Base-by-base conservation (phyloP, 345 rosid species). In the Luvunga scandens region DNA sequence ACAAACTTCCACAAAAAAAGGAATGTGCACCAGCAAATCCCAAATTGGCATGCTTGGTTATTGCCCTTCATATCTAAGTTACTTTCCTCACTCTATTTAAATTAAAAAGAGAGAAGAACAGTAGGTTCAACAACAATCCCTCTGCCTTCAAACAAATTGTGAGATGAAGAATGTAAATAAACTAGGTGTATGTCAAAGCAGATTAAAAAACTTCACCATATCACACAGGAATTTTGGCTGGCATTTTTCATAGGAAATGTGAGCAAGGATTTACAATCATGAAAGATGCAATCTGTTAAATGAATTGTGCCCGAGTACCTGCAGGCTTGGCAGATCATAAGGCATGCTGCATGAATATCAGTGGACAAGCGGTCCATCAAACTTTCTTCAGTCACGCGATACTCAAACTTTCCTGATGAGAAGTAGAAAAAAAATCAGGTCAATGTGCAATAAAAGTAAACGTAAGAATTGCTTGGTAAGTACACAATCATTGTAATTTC, bases 361-460 rank as follows among this genome's bases (percentile, higher is more conserved):
- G 92, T 90, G 7, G 88, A 85, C 65, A 93, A 79, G 24, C 97
- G 93, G 69, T 93, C 97, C 86, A 76, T 86, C 82, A 95, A 86
- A 78, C 91, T 92, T 78, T 90, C 95, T 85, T 86, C 81, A 3
- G 94, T 92, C 81, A 87, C 94, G 28, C 90, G 91, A 76, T 90
- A 95, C 78, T 86, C 67, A 0, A 91, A 84, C 82, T 83, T 79
- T 38, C 98, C 99, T 95, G 86, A 73, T 77, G 79, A 71, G 2
- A 64, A 38, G 59, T 27, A 5, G 21, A 50, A 48, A 27, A 56
- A 79, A 8, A 24, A 71, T 31, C 31, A 39, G 62, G 2, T 24
- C 19, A 39, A 73, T 64, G 14, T 36, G 25, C 66, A 76, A 12
- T 34, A 34, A 36, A 22, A 13, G 33, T 57, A 24, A 28, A 16